Percentiles rank a stretch among this genome's conserved stretches.
Conservation (phyloP, 2,329 filamentous ascomycete genomes). For the Beauveria sp. region DNA sequence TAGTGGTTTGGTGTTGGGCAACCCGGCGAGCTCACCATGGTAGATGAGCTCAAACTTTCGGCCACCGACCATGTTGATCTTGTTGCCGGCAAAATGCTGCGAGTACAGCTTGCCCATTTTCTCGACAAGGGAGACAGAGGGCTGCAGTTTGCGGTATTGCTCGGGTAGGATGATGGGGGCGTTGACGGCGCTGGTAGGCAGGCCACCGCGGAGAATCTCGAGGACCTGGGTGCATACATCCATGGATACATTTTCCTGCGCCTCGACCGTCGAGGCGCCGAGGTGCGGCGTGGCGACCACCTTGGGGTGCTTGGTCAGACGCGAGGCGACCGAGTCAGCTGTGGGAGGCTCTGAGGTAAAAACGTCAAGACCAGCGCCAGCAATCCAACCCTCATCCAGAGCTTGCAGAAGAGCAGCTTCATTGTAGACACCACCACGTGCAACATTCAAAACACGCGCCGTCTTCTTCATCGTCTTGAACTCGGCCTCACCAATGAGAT, state of each 20-base stretch:
- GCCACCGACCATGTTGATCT: constrained; percentile 43
- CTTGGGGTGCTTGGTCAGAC: constrained; percentile 59
- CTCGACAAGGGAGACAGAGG: constrained; percentile 68
- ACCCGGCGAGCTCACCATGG: constrained; percentile 62
- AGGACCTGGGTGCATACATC: constrained; percentile 77
- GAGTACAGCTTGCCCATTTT: constrained; percentile 75
- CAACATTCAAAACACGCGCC: constrained; percentile 70
- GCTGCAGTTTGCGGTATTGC: constrained; percentile 69
- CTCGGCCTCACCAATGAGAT: constrained; percentile 62
- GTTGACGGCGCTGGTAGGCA: constrained; percentile 72
- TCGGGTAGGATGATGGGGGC: constrained; percentile 74
- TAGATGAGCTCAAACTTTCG: constrained; percentile 71
- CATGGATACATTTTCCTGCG: constrained; percentile 75
- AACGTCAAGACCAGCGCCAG: constrained; percentile 72
- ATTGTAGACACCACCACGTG: constrained; percentile 72
- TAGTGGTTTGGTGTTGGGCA: constrained; percentile 69
- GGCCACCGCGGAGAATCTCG: constrained; percentile 61
- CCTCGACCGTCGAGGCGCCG: constrained; percentile 72
- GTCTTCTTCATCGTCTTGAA: constrained; percentile 64
- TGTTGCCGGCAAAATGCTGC: constrained; percentile 54
- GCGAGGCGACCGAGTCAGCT: constrained; percentile 46
- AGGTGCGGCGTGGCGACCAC: constrained; percentile 75
- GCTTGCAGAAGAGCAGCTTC: constrained; percentile 65
- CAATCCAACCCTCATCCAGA: constrained; percentile 62
- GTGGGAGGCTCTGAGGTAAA: constrained; percentile 66